Evolutionary conservation across 495 filamentous ascomycete species (phyloP).

Genomic region (Ramalina peruviana): DNA sequence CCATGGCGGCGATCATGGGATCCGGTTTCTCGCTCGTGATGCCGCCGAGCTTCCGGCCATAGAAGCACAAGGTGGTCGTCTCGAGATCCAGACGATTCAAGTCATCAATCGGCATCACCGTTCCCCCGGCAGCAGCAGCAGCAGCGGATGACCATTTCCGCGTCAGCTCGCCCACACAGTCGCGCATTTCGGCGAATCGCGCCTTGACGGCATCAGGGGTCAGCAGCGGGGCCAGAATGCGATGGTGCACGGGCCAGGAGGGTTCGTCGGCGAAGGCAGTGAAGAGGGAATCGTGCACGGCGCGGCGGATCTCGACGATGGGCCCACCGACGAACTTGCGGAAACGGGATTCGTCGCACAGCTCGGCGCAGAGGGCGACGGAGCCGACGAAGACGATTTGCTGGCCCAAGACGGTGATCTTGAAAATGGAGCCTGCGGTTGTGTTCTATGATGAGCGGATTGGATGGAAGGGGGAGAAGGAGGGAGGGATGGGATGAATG

Average conservation of each 20-base stretch:
- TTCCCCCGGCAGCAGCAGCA: no score
- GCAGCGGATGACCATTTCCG: constrained; percentile 41
- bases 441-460: constrained; percentile 2
- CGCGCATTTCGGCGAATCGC: constrained; percentile 43
- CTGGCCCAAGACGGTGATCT: constrained; percentile 42
- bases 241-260: constrained; percentile 56
- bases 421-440: constrained; percentile 49
- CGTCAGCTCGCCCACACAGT: constrained; percentile 50
- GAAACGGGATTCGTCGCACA: constrained; percentile 61
- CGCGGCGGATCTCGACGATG: constrained; percentile 46
- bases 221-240: constrained; percentile 40
- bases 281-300: constrained; percentile 60
- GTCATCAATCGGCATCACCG: constrained; percentile 49
- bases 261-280: constrained; percentile 48
- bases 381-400: constrained; percentile 39
- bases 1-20: constrained; percentile 26
- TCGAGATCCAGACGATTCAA: constrained; percentile 60
- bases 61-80: constrained; percentile 52
- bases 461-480: not conserved
- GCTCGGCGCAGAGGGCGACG: constrained; percentile 49
- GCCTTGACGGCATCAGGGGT: constrained; percentile 22
- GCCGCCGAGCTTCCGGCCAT: constrained; percentile 25
- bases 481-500: not conserved
- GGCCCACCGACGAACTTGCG: constrained; percentile 45
- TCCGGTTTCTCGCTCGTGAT: constrained; percentile 19